Evolutionary conservation across 2,329 filamentous ascomycete species (phyloP).

Genomic region (Xylariomycetidae sp.): DNA sequence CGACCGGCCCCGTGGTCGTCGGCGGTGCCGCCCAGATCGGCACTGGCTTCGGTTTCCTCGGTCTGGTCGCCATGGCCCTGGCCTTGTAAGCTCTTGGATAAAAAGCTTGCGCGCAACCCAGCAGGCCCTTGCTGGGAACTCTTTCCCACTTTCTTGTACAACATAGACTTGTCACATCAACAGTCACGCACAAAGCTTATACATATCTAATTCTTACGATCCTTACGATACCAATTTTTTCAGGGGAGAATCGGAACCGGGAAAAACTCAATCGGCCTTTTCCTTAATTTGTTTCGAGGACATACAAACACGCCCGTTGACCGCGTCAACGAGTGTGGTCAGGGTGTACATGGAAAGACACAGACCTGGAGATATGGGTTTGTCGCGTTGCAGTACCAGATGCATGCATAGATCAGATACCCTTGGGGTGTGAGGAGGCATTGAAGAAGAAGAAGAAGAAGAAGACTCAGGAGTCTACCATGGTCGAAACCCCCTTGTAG

Average conservation of each 20-base stretch:
- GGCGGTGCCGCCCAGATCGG: constrained; percentile 30
- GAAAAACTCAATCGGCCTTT: constrained; percentile 7
- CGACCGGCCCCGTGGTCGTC: constrained; percentile 20
- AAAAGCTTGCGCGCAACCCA: constrained; percentile 1
- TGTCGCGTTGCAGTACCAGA: background rate
- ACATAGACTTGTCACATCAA: constrained; percentile 4
- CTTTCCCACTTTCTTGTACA: constrained; percentile 11
- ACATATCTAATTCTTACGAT: constrained; percentile 44
- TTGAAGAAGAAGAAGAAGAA: constrained; percentile 10
- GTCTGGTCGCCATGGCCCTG: constrained; percentile 37
- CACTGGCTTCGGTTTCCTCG: constrained; percentile 39
- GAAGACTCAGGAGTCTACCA: constrained; percentile 5
- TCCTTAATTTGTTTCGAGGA: constrained; percentile 16
- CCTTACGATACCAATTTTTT: constrained; percentile 42
- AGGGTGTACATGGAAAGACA: too few species aligned
- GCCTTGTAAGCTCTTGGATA: constrained; percentile 35
- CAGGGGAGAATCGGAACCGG: constrained; percentile 12
- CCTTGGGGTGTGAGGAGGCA: background rate
- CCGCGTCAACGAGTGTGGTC: too few species aligned
- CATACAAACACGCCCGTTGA: background rate
- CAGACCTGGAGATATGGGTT: background rate
- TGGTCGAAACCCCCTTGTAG: too few species aligned
- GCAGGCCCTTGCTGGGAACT: background rate
- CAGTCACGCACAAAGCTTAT: constrained; percentile 2
- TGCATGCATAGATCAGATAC: constrained; percentile 1